Evolutionary conservation across 352 stramenopile genomes (phyloP), one percentile per base, ranked within the genome.

Genomic region (Globisporangium mamillatum): DNA sequence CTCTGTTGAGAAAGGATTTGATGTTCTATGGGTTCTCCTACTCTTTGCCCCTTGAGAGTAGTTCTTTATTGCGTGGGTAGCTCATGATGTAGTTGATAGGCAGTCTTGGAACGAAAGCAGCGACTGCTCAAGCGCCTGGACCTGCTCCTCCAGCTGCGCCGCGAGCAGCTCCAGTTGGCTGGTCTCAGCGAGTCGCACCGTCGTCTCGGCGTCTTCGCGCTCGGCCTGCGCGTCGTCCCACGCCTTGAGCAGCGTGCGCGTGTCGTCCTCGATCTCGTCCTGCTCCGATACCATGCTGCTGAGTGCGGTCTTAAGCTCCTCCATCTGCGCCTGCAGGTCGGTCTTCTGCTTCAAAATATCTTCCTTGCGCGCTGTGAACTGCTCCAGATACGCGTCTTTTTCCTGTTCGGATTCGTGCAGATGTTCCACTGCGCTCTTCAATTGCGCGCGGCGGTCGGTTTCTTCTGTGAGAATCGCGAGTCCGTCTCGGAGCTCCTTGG

Each of bases 121-220:
- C 32, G 78, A 57, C 32, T 77, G 55, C 59, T 83, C 60, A 27
- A 88, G 59, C 25, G 70, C 64, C 3, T 68, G 70, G 16, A 68
- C 57, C 18, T 84, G 59, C 1, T 54, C 69, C 56, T 79, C 72
- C n/a, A 73, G 56, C 44, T 66, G 32, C 58, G 64, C 46, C 25
- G 56, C 55, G 14, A 70, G 48, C 0, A 55, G 20, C 38, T 66
- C 63, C 10, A 88, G 50, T 32, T 85, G 79, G 18, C 74, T 79
- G 52, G 75, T 79, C 10, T 81, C 81, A 12, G 81, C 80, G 2
- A 93, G 72, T 32, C 78, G 67, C 62, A 92, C 70, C 18, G 84
- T 93, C 73, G 87, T 92, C 67, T 92, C 80, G 0, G 86, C 85
- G 59, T 93, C 83, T 54, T 92, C 74, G n/a, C 76, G 74, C 54